Evolutionary conservation across 768 basidiomycete species (phyloP), one percentile per base, ranked within the genome.

Genomic region (Exsudoporus frostii): DNA sequence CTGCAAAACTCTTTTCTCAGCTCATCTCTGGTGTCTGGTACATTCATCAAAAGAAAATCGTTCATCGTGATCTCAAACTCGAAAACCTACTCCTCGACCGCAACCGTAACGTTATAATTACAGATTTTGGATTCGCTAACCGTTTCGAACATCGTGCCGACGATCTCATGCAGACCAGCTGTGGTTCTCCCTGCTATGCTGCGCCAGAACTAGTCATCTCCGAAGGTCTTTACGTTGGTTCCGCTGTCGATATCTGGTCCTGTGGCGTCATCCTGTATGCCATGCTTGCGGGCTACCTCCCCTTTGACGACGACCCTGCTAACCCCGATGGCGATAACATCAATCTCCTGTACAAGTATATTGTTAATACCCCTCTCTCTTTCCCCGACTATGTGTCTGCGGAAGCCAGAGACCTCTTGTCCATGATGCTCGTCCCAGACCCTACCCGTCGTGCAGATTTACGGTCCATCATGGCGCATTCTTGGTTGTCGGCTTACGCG

Each of bases 311-410:
- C 71, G 97, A 99, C 71, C 97, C 97, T 1, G 88, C 86, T 27
- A 99, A 98, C 69, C 97, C 97, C 5, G 97, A 98, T 51, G 97
- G 97, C 53, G 96, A 99, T 75, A 98, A 99, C 75, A 99, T 98
- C 76, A 98, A 98, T 66, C 81, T 98, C 6, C 75, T 99, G 43
- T 98, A 99, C 83, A 92, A 90, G 69, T 98, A 99, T 74, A 99
- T 99, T 72, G 88, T 98, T 73, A 94, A 87, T 76, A 99, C 97
- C 1, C 90, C 90, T 10, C 84, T 98, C 55, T 90, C 92, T 22
- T 98, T 98, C 77, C 96, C 95, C n/a, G 92, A 96, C 42, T 96
- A 96, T 70, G 84, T 98, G 62, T 90, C 92, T 6, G 66, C 79
- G 9, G 84, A 87, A 51, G 94, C 94, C 30, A 80, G 92, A 45